Evolutionary conservation across 192 early-diverging fungal genomes (phyloP).

Genomic region (Spizellomyces sp.): DNA sequence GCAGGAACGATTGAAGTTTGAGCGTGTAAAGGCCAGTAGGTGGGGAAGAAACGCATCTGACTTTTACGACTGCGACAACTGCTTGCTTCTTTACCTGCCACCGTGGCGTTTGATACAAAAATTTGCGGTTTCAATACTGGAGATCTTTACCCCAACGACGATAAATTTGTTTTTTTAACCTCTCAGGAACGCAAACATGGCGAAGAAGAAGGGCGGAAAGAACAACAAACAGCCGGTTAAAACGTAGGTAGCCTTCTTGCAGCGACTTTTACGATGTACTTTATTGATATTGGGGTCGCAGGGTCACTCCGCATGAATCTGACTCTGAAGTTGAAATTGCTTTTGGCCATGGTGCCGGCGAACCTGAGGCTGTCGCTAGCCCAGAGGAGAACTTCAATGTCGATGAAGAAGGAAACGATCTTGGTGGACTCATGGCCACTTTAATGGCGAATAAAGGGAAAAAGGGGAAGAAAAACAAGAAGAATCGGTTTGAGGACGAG

Average conservation of each 20-base stretch:
- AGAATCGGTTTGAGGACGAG: conserved; percentile 43
- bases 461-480: conserved; percentile 45
- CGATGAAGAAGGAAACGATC: conserved; percentile 66
- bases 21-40: no score
- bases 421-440: conserved; percentile 70
- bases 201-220: conserved; percentile 30
- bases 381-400: conserved; percentile 26
- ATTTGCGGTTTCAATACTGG: no score
- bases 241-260: conserved; percentile 2
- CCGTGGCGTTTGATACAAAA: no score
- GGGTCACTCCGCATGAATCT: not conserved
- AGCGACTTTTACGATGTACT: not conserved
- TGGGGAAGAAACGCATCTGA: no score
- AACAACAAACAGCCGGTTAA: conserved; percentile 6
- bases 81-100: no score
- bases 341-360: conserved; percentile 12
- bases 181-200: conserved; percentile 8
- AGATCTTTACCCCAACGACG: no score
- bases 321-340: conserved; percentile 32
- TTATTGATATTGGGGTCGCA: not conserved
- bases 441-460: conserved; percentile 45
- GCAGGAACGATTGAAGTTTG: no score
- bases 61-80: no score
- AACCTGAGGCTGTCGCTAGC: conserved; percentile 15
- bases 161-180: no score